Conservation (phyloP, 345 rosid genomes). For the Populus pruinosa region DNA sequence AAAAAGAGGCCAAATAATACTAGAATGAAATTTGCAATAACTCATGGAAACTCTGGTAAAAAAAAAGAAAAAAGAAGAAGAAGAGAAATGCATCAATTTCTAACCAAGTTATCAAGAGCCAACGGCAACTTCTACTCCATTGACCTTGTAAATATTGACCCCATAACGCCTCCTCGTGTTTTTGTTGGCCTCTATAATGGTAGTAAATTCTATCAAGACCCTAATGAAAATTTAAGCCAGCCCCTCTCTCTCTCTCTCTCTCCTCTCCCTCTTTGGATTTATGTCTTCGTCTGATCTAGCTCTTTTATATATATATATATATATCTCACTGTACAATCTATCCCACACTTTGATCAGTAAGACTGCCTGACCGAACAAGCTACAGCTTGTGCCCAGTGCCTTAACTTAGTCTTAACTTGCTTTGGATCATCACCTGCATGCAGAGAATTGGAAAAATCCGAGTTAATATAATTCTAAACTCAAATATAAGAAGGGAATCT, state of each 20-base stretch:
- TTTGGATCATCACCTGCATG: constrained; percentile 67
- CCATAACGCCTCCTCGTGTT: background rate
- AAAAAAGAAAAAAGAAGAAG: background rate
- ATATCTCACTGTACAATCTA: constrained; percentile 12
- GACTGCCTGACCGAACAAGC: constrained; percentile 72
- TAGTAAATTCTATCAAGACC: background rate
- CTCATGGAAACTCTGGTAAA: background rate
- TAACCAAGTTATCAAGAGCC: background rate
- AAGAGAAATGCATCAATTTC: background rate
- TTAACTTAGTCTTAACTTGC: constrained; percentile 70
- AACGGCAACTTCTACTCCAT: background rate
- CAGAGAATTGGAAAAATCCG: background rate
- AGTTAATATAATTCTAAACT: background rate
- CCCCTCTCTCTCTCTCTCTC: background rate
- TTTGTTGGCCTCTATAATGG: background rate
- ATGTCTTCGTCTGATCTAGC: background rate
- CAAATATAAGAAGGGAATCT: background rate
- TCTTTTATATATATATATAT: background rate
- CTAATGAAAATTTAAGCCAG: background rate
- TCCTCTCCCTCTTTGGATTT: background rate
- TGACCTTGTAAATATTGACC: background rate
- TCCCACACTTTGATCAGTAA: constrained; percentile 11
- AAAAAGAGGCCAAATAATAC: background rate
- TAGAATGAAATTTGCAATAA: background rate
- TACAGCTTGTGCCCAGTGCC: constrained; percentile 98